phyloP scores from a whole-genome alignment of 1,139 yeast genomes.

The Candida sojae region DNA sequence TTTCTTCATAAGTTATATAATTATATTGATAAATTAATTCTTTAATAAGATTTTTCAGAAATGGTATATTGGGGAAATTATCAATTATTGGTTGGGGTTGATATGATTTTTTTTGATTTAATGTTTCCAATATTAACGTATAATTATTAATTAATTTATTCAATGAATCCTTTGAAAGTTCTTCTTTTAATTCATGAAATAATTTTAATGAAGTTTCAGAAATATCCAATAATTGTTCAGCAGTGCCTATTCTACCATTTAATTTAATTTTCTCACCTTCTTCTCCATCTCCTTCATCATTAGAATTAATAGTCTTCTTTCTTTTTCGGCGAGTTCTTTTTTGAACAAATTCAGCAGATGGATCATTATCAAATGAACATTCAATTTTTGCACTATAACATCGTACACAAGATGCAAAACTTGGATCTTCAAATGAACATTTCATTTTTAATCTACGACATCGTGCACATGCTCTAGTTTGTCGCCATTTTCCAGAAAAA shows the following conservation, averaged over 20 bases:
- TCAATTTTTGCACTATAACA: slow-evolving; percentile 45
- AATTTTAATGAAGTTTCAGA: slow-evolving; percentile 7
- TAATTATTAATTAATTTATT: slow-evolving; percentile 5
- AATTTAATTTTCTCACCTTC: slow-evolving; percentile 9
- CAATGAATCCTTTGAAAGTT: neutral
- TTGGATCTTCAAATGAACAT: slow-evolving; percentile 53
- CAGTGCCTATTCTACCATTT: neutral
- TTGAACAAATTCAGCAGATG: slow-evolving; percentile 30
- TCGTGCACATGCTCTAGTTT: slow-evolving; percentile 55
- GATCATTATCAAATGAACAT: slow-evolving; percentile 52
- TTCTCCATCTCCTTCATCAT: neutral
- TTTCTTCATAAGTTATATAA: slow-evolving; percentile 25
- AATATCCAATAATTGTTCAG: slow-evolving; percentile 1
- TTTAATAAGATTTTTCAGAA: slow-evolving; percentile 39
- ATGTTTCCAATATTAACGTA: slow-evolving; percentile 4
- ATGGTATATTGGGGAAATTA: slow-evolving; percentile 37
- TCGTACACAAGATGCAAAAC: slow-evolving; percentile 43
- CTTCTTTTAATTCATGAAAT: neutral
- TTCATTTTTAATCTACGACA: slow-evolving; percentile 58
- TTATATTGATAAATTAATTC: slow-evolving; percentile 33
- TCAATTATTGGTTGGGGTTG: neutral
- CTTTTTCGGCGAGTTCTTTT: slow-evolving; percentile 8
- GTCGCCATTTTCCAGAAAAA: slow-evolving; percentile 42
- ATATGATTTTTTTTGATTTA: neutral
- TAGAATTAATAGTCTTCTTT: slow-evolving; percentile 5